A percentile compares a stretch with the other conserved stretches of the same genome.
Conservation (phyloP, 257 asterid species). For the Plectranthus barbatus region DNA sequence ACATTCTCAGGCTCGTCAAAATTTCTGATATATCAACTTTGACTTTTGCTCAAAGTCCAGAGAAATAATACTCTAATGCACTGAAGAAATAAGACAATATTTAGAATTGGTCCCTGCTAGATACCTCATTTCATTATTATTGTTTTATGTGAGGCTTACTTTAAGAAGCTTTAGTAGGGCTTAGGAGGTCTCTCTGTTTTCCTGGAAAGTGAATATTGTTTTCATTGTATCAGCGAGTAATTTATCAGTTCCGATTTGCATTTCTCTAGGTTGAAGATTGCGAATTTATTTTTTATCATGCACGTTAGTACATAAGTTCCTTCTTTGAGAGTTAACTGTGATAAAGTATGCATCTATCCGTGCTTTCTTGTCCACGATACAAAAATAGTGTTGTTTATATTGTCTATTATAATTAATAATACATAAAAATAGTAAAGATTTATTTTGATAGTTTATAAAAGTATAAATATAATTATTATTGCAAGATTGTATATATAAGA, state of each 20-base stretch:
- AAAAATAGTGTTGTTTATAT: not conserved
- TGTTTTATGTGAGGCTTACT: not conserved
- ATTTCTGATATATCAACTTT: not conserved
- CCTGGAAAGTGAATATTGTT: not conserved
- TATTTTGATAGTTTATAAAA: no score
- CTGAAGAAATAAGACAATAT: not conserved
- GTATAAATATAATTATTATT: no score
- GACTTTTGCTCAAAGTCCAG: not conserved
- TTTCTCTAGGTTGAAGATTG: no score
- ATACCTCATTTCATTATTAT: not conserved
- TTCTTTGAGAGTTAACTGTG: not conserved
- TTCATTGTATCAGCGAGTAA: not conserved
- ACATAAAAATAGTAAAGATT: no score
- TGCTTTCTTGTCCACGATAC: constrained; percentile 5
- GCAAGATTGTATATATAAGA: no score
- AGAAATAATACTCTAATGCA: not conserved
- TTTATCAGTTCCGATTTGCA: not conserved
- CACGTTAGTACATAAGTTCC: not conserved
- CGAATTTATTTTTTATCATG: not conserved
- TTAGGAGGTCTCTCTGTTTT: not conserved
- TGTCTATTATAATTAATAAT: no score
- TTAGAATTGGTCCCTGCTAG: not conserved
- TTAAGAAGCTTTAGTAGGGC: not conserved
- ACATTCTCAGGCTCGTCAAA: not conserved
- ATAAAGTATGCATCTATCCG: not conserved